Conservation (phyloP, 345 rosid species). For the Camelina neglecta region DNA sequence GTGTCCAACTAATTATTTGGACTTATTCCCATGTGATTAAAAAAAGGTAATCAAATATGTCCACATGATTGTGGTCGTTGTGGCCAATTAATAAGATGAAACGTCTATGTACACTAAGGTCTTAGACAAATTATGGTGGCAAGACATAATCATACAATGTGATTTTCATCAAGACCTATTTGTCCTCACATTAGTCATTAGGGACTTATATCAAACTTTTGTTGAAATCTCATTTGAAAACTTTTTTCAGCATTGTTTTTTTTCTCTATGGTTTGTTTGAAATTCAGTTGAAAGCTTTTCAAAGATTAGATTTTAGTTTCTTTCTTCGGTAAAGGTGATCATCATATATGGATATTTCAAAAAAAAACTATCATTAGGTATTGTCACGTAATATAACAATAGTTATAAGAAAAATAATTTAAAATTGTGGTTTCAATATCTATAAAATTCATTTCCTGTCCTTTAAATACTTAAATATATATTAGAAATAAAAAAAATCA, state of each 20-base stretch:
- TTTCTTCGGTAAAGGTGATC: background rate
- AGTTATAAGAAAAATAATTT: too few relatives aligned
- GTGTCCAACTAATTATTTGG: slow-evolving; percentile 1
- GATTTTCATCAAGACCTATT: background rate
- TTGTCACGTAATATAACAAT: too few relatives aligned
- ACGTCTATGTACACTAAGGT: background rate
- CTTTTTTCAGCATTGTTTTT: slow-evolving; percentile 10
- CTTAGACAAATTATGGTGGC: slow-evolving; percentile 33
- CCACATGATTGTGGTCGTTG: slow-evolving; percentile 6
- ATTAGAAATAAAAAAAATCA: too few relatives aligned
- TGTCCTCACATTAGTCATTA: background rate
- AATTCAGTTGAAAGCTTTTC: background rate
- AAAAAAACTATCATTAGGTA: background rate
- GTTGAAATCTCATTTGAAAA: slow-evolving; percentile 25
- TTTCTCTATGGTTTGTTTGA: slow-evolving; percentile 13
- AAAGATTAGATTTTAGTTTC: background rate
- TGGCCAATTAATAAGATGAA: background rate
- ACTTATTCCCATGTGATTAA: slow-evolving; percentile 10
- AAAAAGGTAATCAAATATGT: slow-evolving; percentile 8
- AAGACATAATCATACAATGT: slow-evolving; percentile 34
- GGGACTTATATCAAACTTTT: background rate
- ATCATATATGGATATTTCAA: background rate
- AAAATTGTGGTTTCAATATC: too few relatives aligned
- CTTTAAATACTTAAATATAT: too few relatives aligned
- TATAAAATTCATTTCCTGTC: too few relatives aligned